Evolutionary conservation across 108 stramenopile genomes (phyloP), one percentile per base, ranked within the genome.

Genomic region (Mediolabrus comicus): DNA sequence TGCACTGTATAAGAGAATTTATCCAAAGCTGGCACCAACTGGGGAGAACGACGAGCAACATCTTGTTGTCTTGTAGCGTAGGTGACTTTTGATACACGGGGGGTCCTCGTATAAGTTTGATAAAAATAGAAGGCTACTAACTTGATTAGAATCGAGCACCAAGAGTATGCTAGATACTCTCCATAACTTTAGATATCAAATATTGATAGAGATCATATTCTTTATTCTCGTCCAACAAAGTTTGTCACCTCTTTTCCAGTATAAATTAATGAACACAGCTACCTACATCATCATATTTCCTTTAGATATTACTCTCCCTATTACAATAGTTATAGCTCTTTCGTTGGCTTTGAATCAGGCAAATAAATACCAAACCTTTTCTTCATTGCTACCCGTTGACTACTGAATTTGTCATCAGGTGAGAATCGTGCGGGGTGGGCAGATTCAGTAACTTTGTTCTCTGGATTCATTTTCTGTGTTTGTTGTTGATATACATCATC

Each of bases 321-420:
- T 33, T 24, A 46, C 46, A 49, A 49, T n/a, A n/a, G n/a, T 84
- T 84, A 91, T 38, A 91, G 36, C n/a, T 85, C 84, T 59, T 92
- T 88, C 43, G 81, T 55, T 17, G 71, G 84, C 14, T 92, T 89
- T 65, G 74, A 65, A 69, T 95, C 91, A 30, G 98, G 98, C 53
- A 96, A 90, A 71, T 99, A 96, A 52, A 98, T 80, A 41, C 96
- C 95, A 81, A 97, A 98, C 55, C 99, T 82, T 72, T 97, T 98
- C 84, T 99, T 99, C 62, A 85, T 92, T 9, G 95, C 94, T 25
- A 99, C 90, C 22, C 99, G 80, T 77, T 99, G 97, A 60, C 84
- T 46, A 46, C 92, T 94, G 80, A 98, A 99, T 86, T 99, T 99
- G 81, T 99, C 99, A 73, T 99, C 99, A 0, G 99, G 99, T 60